These are phyloP conservation scores for Penicillium parvum DNA, from an alignment of 495 filamentous ascomycete species.

Conservation along the genomic window DNA sequence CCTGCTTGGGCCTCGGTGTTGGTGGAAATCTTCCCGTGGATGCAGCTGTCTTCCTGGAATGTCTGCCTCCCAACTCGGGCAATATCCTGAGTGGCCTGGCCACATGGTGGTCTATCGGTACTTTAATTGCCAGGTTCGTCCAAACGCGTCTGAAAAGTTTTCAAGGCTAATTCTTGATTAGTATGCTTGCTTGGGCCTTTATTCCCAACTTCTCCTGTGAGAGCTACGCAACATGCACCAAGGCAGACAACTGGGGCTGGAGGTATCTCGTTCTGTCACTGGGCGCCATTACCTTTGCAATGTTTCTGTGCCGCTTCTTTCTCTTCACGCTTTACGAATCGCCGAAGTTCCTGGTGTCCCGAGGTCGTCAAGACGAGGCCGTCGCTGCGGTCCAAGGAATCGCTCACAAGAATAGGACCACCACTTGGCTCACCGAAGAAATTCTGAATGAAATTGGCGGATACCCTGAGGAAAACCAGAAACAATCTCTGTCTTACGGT, in stretches of 20 bases:
- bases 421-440: conserved; percentile 45
- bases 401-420: conserved; percentile 42
- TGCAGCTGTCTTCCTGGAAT: conserved; percentile 51
- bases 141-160: background rate
- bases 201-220: conserved; percentile 39
- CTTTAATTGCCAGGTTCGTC: conserved; percentile 37
- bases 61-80: conserved; percentile 42
- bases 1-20: conserved; percentile 43
- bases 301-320: conserved; percentile 62
- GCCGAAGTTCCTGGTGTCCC: conserved; percentile 67
- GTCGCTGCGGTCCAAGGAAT: conserved; percentile 57
- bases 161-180: conserved; percentile 27
- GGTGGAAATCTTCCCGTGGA: conserved; percentile 49
- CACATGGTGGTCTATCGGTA: conserved; percentile 52
- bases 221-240: conserved; percentile 43
- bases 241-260: conserved; percentile 66
- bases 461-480: conserved; percentile 25
- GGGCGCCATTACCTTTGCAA: conserved; percentile 59
- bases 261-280: conserved; percentile 63
- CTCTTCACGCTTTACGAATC: conserved; percentile 52
- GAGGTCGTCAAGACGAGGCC: conserved; percentile 60
- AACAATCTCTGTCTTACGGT: conserved; percentile 27
- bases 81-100: conserved; percentile 46
- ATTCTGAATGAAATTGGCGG: conserved; percentile 45
- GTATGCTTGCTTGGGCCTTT: conserved; percentile 49